Evolutionary conservation across 2,329 filamentous ascomycete genomes (phyloP), one percentile per base, ranked within the genome.

Genomic region (Colletotrichum tofieldiae): DNA sequence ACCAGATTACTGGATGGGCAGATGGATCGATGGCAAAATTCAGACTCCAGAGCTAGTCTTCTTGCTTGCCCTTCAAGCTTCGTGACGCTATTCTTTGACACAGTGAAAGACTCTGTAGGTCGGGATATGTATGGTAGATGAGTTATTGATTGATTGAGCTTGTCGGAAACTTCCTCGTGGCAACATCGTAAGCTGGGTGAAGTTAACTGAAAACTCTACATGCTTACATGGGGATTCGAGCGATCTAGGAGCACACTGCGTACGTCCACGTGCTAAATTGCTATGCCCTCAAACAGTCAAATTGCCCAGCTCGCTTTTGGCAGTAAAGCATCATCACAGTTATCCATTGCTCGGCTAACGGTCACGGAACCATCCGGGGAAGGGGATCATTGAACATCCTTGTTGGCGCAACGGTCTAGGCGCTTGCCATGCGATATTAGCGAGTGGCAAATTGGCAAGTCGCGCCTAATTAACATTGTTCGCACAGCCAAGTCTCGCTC

Each of bases 251-350:
- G 49, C 20, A 12, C 20, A 23, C 12, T 35, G n/a, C 55, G 32
- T 20, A 5, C 29, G 52, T 8, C 69, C 43, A 68, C 65, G 58
- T 72, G 52, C 58, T 35, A 58, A 47, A 23, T 41, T 35, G 35
- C 20, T 26, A 45, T 35, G 29, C 39, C 8, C 47, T 61, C 62
- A 41, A 56, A 51, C 32, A 18, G n/a, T 20, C 20, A 26, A 32
- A 65, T 51, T 43, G 54, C 29, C 51, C 35, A 43, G 1, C 16
- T 58, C 41, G 16, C 60, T 45, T 49, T 66, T 39, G 56, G 35
- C 61, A 67, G 67, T 55, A 55, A 56, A 71, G 67, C 62, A 49
- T 37, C 43, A 35, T 61, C 39, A 35, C 35, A 45, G 16, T 26
- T 49, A 61, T 62, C 58, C 68, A 26, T 9, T 16, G 45, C 14